Percentiles rank a stretch among this genome's conserved stretches.
Evolutionary conservation across 2,329 filamentous ascomycete species (phyloP).

Genomic region (Zopfia rhizophila): DNA sequence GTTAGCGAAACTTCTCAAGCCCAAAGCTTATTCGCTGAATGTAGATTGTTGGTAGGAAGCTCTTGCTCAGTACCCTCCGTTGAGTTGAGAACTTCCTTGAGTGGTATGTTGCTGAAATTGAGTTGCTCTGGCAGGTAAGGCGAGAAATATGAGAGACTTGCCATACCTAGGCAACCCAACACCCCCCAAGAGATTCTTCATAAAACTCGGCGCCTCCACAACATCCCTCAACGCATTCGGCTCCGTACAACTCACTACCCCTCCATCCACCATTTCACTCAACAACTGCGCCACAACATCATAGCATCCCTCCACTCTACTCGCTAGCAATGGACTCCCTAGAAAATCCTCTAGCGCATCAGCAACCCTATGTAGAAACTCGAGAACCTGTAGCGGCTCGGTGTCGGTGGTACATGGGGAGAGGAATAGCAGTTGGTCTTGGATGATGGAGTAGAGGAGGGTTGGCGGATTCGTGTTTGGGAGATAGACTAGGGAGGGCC

Average conservation of each 20-base stretch:
- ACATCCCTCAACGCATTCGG: conserved; percentile 91
- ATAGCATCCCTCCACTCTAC: conserved; percentile 89
- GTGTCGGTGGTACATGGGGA: conserved; percentile 86
- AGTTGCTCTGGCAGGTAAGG: too few species aligned
- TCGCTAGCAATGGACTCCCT: conserved; percentile 83
- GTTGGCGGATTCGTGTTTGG: conserved; percentile 84
- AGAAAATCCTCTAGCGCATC: conserved; percentile 96
- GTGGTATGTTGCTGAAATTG: too few species aligned
- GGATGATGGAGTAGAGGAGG: conserved; percentile 86
- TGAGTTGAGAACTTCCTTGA: too few species aligned
- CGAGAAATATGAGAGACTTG: too few species aligned
- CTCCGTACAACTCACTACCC: conserved; percentile 88
- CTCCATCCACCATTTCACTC: conserved; percentile 96
- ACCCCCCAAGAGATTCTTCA: conserved; percentile 88
- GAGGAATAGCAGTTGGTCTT: conserved; percentile 87
- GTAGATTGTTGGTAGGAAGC: too few species aligned
- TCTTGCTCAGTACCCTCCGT: background rate
- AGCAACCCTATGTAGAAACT: conserved; percentile 92
- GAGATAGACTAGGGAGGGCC: conserved; percentile 87
- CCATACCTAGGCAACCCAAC: conserved; percentile 81
- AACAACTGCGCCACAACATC: conserved; percentile 93
- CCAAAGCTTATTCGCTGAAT: too few species aligned
- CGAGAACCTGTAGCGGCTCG: conserved; percentile 88
- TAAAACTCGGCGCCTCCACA: conserved; percentile 89
- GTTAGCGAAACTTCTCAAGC: too few species aligned